Evolutionary conservation across 306 rosid species (phyloP).

Genomic region (Elaeagnus macrophylla): DNA sequence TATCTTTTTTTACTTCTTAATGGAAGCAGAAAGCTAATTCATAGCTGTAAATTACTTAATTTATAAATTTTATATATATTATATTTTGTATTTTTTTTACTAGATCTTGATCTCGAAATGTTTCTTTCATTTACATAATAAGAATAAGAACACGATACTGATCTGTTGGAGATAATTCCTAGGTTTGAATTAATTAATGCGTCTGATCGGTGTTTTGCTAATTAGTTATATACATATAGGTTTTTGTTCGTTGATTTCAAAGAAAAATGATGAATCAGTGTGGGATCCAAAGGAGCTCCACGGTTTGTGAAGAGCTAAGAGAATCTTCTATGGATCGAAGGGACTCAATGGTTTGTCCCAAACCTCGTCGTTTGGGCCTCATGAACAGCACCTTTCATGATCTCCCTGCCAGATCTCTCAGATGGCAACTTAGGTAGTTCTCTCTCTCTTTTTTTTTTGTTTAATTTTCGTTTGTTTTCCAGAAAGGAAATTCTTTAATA

Average conservation of each 20-base stretch:
- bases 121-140: no score
- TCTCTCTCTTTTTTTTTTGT: no score
- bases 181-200: no score
- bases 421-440: conserved; percentile 58
- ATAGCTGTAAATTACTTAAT: conserved; percentile 4
- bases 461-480: no score
- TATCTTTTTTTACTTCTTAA: no score
- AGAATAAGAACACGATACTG: no score
- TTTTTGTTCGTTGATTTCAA: conserved; percentile 10
- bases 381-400: conserved; percentile 43
- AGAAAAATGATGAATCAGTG: conserved; percentile 56
- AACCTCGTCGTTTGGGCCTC: conserved; percentile 74
- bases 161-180: no score
- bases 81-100: conserved; percentile 18
- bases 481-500: no score
- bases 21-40: no score
- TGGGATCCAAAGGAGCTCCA: conserved; percentile 48
- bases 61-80: conserved; percentile 3
- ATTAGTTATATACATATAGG: conserved; percentile 9
- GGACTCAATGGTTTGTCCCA: conserved; percentile 64
- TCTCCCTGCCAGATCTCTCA: conserved; percentile 34
- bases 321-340: conserved; percentile 23
- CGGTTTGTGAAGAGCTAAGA: conserved; percentile 54
- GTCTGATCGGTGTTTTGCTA: neutral
- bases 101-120: conserved; percentile 24